Conservation (phyloP, 163 green algal genomes). For the Coccomyxa subellipsoidea region DNA sequence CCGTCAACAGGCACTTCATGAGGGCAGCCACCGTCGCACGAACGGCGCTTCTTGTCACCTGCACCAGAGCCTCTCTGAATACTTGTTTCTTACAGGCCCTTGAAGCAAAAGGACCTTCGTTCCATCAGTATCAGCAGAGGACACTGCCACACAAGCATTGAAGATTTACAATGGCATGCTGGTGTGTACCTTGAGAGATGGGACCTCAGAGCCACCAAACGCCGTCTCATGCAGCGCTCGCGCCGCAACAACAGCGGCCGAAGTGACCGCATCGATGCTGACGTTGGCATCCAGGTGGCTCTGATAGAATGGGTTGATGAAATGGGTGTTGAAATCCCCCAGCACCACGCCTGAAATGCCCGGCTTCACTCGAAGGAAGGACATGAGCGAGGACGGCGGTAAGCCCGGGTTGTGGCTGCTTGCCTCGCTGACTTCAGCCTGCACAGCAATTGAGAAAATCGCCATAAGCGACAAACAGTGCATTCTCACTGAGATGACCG, state of each 20-base stretch:
- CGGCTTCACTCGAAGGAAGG: constrained; percentile 57
- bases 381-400: constrained; percentile 64
- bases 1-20: constrained; percentile 33
- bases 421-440: constrained; percentile 7
- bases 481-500: not conserved
- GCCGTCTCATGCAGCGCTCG: constrained; percentile 38
- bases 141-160: not conserved
- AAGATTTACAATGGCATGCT: not conserved
- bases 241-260: constrained; percentile 38
- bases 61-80: not conserved
- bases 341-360: constrained; percentile 49
- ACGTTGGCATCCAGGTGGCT: constrained; percentile 50
- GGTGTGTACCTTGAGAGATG: not conserved
- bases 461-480: too few relatives aligned
- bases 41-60: constrained; percentile 23
- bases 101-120: not conserved
- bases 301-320: constrained; percentile 49
- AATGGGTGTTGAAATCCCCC: constrained; percentile 57
- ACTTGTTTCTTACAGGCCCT: too few relatives aligned
- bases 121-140: not conserved
- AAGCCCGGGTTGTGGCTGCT: constrained; percentile 56
- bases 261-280: constrained; percentile 29
- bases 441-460: not conserved
- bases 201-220: not conserved
- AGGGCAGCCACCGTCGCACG: constrained; percentile 16